phyloP scores from a whole-genome alignment of 192 early-diverging fungal species.

The Backusella liffmaniae region DNA sequence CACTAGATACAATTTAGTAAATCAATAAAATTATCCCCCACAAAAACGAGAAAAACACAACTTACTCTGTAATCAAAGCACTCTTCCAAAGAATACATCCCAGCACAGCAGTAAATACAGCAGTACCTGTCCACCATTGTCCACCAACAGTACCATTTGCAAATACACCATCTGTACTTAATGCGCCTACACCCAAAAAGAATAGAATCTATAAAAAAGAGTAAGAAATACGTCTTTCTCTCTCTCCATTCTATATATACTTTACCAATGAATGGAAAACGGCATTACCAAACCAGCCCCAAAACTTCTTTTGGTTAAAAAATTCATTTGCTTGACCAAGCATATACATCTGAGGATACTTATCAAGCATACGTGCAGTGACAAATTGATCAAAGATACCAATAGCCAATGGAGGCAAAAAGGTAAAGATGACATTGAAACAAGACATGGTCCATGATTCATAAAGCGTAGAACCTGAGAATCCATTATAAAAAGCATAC shows the following conservation, averaged over 20 bases:
- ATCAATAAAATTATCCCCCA: background rate
- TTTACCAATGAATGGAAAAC: conserved; percentile 86
- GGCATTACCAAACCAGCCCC: conserved; percentile 92
- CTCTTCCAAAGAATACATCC: conserved; percentile 90
- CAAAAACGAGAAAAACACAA: background rate
- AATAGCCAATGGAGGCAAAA: conserved; percentile 91
- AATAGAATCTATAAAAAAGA: conserved; percentile 58
- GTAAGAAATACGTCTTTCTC: background rate
- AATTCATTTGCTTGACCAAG: conserved; percentile 69
- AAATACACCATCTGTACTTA: conserved; percentile 68
- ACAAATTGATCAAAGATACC: conserved; percentile 97
- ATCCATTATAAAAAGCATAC: conserved; percentile 89
- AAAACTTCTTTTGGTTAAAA: conserved; percentile 87
- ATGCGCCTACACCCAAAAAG: conserved; percentile 63
- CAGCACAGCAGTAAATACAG: conserved; percentile 86
- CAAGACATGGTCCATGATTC: conserved; percentile 96
- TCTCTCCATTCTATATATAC: background rate
- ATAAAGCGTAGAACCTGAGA: conserved; percentile 97
- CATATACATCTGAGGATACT: conserved; percentile 97
- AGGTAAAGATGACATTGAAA: conserved; percentile 94
- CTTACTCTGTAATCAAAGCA: conserved; percentile 80
- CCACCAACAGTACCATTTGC: conserved; percentile 73
- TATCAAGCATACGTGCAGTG: conserved; percentile 89
- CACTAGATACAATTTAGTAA: conserved; percentile 36
- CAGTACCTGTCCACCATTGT: conserved; percentile 89